Base-by-base conservation (phyloP, 2,329 filamentous ascomycete species). In the Clarireedia paspali region DNA sequence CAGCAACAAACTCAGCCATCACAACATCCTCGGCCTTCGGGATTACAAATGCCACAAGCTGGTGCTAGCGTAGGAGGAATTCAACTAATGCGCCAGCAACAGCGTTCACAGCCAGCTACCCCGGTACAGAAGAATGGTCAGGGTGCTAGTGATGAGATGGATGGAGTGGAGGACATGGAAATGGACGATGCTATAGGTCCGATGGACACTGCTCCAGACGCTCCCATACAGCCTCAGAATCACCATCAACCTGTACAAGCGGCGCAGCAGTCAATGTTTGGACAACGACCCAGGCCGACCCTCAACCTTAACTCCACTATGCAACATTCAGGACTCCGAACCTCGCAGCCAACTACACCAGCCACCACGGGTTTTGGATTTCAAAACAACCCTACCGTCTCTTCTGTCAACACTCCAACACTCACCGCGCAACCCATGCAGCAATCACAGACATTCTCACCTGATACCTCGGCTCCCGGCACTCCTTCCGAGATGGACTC, bases 361-460 rank as follows among this genome's bases (percentile, higher is more conserved):
- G 85, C 87, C 34, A 79, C 89, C 26, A 82, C 86, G 47, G 84
- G 80, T 64, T 90, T 92, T 66, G 85, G 85, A 50, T 84, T 95
- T 63, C 87, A 91, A 69, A 90, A 95, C 70, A 96, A 96, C 70
- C 92, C 92, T 15, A 96, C 91, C 1, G 92, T 97, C 17, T 99
- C 94, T 3, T 96, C 91, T 3, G 92, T 96, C 55, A 97, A 96
- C 71, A 97, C 92, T 0, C 92, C 92, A 0, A 95, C 91, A 0
- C 79, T 97, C 57, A 88, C 87, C 58, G 89, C 89, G 1, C 86
- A 91, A 62, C 76, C 84, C 59, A 79, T 77, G 51, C 79, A 82
- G 44, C 80, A 76, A 57, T 80, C 76, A 38, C 62, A 63, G 24
- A 62, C 61, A 27, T 68, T 70, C 53, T 69, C 68, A 14, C 58